phyloP scores from a whole-genome alignment of 1,139 yeast species.

The Pichia sp. region DNA sequence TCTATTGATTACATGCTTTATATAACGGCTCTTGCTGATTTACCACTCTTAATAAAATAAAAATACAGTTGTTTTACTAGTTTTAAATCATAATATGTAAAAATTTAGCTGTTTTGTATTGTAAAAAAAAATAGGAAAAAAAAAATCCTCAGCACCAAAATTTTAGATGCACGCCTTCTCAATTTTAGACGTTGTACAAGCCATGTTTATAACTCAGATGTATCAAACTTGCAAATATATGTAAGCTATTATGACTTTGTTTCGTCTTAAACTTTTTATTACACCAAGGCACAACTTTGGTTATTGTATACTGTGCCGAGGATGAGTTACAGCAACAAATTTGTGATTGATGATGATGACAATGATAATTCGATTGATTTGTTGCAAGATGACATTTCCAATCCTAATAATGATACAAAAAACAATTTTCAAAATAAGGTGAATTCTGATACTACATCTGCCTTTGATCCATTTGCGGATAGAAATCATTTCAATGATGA shows the following conservation, averaged over 20 bases:
- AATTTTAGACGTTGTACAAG: no score
- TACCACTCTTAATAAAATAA: background rate
- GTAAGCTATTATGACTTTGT: no score
- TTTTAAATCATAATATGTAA: background rate
- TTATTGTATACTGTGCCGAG: no score
- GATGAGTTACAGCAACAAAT: conserved; percentile 15
- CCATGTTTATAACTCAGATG: no score
- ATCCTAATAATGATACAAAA: background rate
- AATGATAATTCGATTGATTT: conserved; percentile 15
- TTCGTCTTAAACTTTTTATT: no score
- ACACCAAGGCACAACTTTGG: no score
- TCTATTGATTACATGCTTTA: conserved; percentile 1
- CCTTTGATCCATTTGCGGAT: conserved; percentile 18
- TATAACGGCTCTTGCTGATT: background rate
- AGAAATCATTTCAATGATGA: conserved; percentile 3
- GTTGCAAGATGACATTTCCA: conserved; percentile 5
- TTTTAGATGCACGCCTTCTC: no score
- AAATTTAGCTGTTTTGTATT: no score
- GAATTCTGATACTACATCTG: conserved; percentile 1
- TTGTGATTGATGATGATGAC: conserved; percentile 17
- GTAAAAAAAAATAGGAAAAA: no score
- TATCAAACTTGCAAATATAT: no score
- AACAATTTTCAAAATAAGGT: background rate
- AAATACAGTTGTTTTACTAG: background rate
- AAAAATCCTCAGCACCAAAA: no score